Percentiles rank a stretch among this genome's conserved stretches.
Evolutionary conservation across 345 rosid species (phyloP).

Genomic region (Jatropha curcas): DNA sequence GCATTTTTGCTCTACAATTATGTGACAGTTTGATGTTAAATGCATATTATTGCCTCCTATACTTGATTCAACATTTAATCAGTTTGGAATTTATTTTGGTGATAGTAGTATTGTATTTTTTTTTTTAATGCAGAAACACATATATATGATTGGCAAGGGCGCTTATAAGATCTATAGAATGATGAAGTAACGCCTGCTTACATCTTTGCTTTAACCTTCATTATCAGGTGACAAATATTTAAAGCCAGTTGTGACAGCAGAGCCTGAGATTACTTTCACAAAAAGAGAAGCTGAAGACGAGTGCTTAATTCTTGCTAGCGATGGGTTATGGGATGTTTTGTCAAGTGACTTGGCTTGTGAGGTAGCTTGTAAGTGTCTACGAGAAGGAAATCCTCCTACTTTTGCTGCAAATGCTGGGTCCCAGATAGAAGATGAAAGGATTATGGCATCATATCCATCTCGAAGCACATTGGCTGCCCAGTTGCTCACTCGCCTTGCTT

Average conservation of each 20-base stretch:
- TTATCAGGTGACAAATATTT: slow-evolving; percentile 65
- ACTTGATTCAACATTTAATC: too few relatives aligned
- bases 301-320: slow-evolving; percentile 71
- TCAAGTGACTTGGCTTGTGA: slow-evolving; percentile 64
- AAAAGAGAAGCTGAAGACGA: slow-evolving; percentile 59
- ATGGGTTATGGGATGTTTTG: slow-evolving; percentile 82
- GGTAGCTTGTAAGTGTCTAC: slow-evolving; percentile 59
- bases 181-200: too few relatives aligned
- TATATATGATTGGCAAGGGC: background rate
- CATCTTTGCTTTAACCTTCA: background rate
- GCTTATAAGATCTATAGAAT: background rate
- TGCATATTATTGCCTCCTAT: background rate
- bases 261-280: slow-evolving; percentile 57
- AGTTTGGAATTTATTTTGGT: background rate
- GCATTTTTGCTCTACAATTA: background rate
- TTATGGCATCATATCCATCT: slow-evolving; percentile 39
- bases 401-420: slow-evolving; percentile 19
- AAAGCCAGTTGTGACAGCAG: slow-evolving; percentile 64
- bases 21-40: background rate
- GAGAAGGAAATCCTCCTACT: slow-evolving; percentile 22
- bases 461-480: slow-evolving; percentile 62
- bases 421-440: slow-evolving; percentile 27
- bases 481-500: slow-evolving; percentile 68
- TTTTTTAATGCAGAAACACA: background rate
- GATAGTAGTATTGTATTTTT: background rate